Conservation (phyloP, 352 stramenopile genomes). For the Phytophthora sp. region DNA sequence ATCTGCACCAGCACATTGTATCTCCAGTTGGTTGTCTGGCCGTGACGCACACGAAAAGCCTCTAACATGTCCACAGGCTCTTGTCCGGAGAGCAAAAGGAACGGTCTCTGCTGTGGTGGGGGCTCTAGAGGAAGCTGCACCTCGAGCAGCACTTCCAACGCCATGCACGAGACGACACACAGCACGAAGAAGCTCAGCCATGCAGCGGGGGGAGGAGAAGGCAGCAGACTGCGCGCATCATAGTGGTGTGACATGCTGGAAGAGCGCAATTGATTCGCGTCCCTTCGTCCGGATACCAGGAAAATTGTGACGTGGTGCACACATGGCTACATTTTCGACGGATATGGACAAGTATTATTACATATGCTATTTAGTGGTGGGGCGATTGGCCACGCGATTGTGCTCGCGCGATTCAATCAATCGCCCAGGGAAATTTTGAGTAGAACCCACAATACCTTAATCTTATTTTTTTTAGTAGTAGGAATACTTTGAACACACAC, state of each 20-base stretch:
- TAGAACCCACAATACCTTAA: no score
- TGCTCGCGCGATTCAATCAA: no score
- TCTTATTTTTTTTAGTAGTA: no score
- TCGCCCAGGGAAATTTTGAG: no score
- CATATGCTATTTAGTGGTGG: no score
- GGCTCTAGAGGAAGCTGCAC: conserved; percentile 35
- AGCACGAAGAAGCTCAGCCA: conserved; percentile 27
- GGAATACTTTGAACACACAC: no score
- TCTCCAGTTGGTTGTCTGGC: conserved; percentile 44
- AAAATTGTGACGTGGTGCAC: conserved; percentile 22
- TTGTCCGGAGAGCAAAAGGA: conserved; percentile 44
- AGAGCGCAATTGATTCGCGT: conserved; percentile 17
- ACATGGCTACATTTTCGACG: conserved; percentile 12
- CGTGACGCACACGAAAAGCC: conserved; percentile 46
- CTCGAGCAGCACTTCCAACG: conserved; percentile 32
- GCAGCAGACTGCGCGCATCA: conserved; percentile 1
- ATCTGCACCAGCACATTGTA: conserved; percentile 49
- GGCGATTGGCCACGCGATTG: no score
- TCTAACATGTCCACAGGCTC: conserved; percentile 67
- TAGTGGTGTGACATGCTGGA: conserved; percentile 4
- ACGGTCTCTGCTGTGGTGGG: conserved; percentile 28
- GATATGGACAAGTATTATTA: no score
- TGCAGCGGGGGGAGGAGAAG: neutral
- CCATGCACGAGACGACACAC: conserved; percentile 26
- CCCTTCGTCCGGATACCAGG: conserved; percentile 23